Evolutionary conservation across 495 filamentous ascomycete species (phyloP).

Genomic region (Oidiodendron maius): DNA sequence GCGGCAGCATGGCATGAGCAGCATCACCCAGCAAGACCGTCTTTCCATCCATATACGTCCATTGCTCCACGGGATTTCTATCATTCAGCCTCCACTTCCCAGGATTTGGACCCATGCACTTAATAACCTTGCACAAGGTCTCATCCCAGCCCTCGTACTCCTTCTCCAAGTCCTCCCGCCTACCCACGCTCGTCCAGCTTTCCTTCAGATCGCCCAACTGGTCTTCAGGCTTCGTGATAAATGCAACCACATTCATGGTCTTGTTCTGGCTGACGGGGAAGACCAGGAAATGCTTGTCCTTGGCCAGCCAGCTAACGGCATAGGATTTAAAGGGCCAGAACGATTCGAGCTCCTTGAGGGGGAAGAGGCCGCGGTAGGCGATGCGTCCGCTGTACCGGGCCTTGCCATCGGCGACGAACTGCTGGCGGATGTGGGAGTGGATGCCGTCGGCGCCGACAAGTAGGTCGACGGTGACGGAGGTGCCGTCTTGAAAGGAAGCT

Average conservation of each 20-base stretch:
- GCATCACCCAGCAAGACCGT: too few species aligned
- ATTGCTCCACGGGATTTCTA: constrained; percentile 28
- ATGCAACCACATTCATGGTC: constrained; percentile 23
- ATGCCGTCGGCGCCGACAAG: constrained; percentile 41
- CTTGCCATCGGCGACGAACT: constrained; percentile 3
- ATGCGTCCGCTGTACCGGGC: constrained; percentile 13
- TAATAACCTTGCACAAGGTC: constrained; percentile 24
- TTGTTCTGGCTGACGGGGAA: constrained; percentile 27
- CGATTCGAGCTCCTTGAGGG: constrained; percentile 8
- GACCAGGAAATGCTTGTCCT: constrained; percentile 21
- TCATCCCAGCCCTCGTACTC: constrained; percentile 30
- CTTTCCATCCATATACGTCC: too few species aligned
- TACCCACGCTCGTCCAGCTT: constrained; percentile 29
- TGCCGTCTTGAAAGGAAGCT: constrained; percentile 29
- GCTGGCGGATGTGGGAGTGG: constrained; percentile 32
- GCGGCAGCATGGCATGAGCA: too few species aligned
- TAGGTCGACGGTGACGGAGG: constrained; percentile 21
- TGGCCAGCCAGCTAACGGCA: constrained; percentile 19
- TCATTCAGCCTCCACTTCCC: constrained; percentile 38
- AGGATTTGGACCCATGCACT: constrained; percentile 22
- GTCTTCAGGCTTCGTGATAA: constrained; percentile 16
- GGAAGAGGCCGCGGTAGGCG: constrained; percentile 24
- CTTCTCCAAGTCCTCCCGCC: constrained; percentile 23
- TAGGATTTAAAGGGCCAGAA: constrained; percentile 27
- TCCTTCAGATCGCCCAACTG: constrained; percentile 23